Evolutionary conservation across 495 filamentous ascomycete genomes (phyloP), one percentile per base, ranked within the genome.

Genomic region (Tuber brumale): DNA sequence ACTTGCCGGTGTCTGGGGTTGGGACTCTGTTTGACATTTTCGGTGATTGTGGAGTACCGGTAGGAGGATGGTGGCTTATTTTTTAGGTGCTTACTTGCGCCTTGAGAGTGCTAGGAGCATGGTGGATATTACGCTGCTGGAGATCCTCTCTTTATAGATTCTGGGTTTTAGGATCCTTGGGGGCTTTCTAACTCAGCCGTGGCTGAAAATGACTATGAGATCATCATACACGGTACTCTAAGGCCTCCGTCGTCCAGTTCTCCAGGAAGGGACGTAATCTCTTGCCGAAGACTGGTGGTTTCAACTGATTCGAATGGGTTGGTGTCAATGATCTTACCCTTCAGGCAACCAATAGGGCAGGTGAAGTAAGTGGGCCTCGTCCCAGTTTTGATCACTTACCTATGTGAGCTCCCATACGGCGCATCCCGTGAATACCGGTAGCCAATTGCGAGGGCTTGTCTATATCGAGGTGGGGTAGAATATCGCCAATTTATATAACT

Each of bases 21-120:
- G 70, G 70, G 70, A 72, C 14, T 23, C 23, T 72, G 70, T 12
- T 42, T 45, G 70, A 16, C 70, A 72, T 72, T 66, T 66, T 66
- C 6, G 31, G 57, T 35, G 5, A 35, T 14, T 35, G 27, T 31
- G 27, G 57, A n/a, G 46, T n/a, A n/a, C n/a, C n/a, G n/a, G n/a
- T 2, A 1, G 57, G 27, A 18, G 10, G 27, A 35, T 66, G 14
- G 14, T 1, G 27, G 16, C 18, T 35, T 18, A 3, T 35, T 31
- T 27, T 66, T 35, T 66, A 31, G 57, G 16, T 66, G 27, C 57
- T 31, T 66, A 35, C 57, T 35, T 35, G 31, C 6, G 57, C 27
- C 27, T 35, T 12, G 35, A 7, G 57, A 19, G 4, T 18, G 1
- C 51, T 61, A n/a, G n/a, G 1, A 14, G 57, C 14, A 35, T 66